A percentile compares a stretch with the other conserved stretches of the same genome.
phyloP scores from a whole-genome alignment of 2,329 filamentous ascomycete genomes.

The Ophiostoma quercus region DNA sequence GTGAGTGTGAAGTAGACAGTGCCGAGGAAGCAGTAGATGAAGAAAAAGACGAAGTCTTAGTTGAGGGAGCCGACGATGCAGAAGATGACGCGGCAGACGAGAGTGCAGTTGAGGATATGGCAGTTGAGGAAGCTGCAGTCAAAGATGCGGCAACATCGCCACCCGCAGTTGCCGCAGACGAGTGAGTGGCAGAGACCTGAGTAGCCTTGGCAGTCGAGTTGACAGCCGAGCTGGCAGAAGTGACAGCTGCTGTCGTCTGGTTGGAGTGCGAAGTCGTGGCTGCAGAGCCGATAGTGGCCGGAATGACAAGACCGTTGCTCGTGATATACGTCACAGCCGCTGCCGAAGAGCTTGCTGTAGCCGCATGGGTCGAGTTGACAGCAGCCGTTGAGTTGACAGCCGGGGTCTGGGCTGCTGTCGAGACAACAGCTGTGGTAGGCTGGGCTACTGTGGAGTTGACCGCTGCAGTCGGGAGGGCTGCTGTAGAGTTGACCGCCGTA shows the following conservation, averaged over 20 bases:
- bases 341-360: not conserved
- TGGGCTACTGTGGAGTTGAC: too few relatives aligned
- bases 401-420: too few relatives aligned
- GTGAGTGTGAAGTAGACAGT: not conserved
- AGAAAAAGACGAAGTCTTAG: too few relatives aligned
- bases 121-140: not conserved
- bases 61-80: not conserved
- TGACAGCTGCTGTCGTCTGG: not conserved
- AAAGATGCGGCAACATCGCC: not conserved
- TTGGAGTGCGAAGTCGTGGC: slow-evolving; percentile 19
- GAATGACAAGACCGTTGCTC: slow-evolving; percentile 38
- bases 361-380: not conserved
- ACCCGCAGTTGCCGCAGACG: not conserved
- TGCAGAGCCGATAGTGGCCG: slow-evolving; percentile 36
- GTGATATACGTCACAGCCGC: slow-evolving; percentile 21
- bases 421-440: too few relatives aligned
- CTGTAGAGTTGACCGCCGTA: too few relatives aligned
- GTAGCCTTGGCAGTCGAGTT: not conserved
- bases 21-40: not conserved
- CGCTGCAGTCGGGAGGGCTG: too few relatives aligned
- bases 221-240: not conserved
- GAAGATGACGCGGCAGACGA: not conserved
- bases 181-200: not conserved
- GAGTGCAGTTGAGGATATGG: not conserved
- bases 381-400: not conserved